Evolutionary conservation across 2,329 filamentous ascomycete species (phyloP), one percentile per base, ranked within the genome.

Genomic region (Epicoccum sorghinum): DNA sequence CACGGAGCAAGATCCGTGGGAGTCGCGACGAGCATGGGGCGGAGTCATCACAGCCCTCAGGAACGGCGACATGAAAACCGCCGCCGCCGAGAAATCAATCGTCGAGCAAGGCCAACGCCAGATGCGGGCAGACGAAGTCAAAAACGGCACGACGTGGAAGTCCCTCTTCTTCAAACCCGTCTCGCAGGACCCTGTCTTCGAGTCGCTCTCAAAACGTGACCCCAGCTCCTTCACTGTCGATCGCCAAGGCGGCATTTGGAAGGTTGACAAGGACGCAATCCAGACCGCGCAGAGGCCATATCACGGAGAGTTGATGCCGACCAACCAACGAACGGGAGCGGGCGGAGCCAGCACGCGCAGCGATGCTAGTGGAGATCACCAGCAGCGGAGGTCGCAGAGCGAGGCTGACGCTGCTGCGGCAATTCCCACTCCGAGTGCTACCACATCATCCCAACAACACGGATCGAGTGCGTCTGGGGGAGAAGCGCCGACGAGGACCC

Each of bases 1-100:
- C 4, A 62, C 71, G 1, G 58, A 76, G 27, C 77, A 80, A 50
- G 77, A 79, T 62, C 71, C 76, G 0, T 80, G 77, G 77, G 78
- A 80, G 57, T 75, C 74, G 22, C 62, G 77, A 13, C 75, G 68
- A 56, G 78, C 78, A 4, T 80, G 78, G 78, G 52, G 62, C 8
- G 72, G 68, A 4, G 75, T 78, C 4, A 76, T 77, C 39, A 59
- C 70, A 13, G 70, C 72, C 1, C 65, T 79, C 37, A 60, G 66
- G n/a, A 55, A 52, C 5, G 75, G 78, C 2, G 69, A 80, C 49
- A 79, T 80, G 78, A 76, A 72, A 45, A 64, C 61, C 4, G 68
- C 63, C 5, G 61, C 59, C 3, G 57, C 70, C 30, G 68, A 65
- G 7, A 77, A 76, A 37, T 66, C 64, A 2, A 55, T 60, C 1